Percentiles rank a stretch among this genome's conserved stretches.
Conservation (phyloP, 495 filamentous ascomycete species). For the Pseudoneurospora amorphoporcata region DNA sequence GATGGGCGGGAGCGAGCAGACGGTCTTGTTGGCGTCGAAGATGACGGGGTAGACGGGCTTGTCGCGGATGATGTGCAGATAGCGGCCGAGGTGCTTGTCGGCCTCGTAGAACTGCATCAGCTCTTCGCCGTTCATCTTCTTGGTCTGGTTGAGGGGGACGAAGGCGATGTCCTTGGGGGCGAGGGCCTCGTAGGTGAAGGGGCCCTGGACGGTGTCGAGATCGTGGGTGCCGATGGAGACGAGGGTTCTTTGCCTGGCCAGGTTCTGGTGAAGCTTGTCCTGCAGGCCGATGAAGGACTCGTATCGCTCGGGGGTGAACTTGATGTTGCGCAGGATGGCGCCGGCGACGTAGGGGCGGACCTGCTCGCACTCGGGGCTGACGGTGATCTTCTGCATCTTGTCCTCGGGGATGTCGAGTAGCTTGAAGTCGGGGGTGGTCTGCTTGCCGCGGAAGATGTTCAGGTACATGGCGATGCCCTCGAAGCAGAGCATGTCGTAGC, state of each 20-base stretch:
- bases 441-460: conserved; percentile 80
- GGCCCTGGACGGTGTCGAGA: conserved; percentile 83
- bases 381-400: conserved; percentile 66
- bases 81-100: conserved; percentile 71
- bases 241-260: conserved; percentile 83
- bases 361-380: conserved; percentile 66
- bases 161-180: conserved; percentile 90
- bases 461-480: conserved; percentile 94
- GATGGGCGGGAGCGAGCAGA: conserved; percentile 92
- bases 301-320: conserved; percentile 82
- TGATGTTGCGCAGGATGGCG: conserved; percentile 80
- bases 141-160: conserved; percentile 77
- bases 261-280: conserved; percentile 95
- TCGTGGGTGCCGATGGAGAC: conserved; percentile 97
- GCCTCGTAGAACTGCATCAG: conserved; percentile 94
- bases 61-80: conserved; percentile 86
- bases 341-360: conserved; percentile 80
- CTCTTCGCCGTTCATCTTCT: conserved; percentile 76
- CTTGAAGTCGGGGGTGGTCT: conserved; percentile 65
- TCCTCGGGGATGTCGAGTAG: conserved; percentile 60
- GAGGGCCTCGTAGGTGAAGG: conserved; percentile 92
- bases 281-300: conserved; percentile 96
- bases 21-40: conserved; percentile 73
- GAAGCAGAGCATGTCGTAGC: conserved; percentile 98
- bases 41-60: conserved; percentile 96